These are phyloP conservation scores for Penicillium subrubescens DNA, from an alignment of 495 filamentous ascomycete genomes.

Conservation along the genomic window DNA sequence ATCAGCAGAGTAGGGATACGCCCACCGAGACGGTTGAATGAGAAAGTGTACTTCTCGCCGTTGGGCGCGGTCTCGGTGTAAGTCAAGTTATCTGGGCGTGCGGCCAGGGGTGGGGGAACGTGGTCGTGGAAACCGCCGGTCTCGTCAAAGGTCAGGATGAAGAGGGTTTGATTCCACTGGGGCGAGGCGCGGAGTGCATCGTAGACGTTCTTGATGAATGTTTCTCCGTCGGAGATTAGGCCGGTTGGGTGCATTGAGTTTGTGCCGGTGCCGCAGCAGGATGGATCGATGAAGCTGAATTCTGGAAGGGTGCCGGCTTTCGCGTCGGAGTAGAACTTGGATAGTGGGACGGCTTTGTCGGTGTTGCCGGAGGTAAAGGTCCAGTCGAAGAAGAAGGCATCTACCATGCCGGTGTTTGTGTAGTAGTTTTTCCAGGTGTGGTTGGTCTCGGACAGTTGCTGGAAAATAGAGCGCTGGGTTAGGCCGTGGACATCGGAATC, in stretches of 20 bases:
- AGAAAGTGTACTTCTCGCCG: slow-evolving; percentile 46
- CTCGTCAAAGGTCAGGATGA: slow-evolving; percentile 55
- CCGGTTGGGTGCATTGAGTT: slow-evolving; percentile 53
- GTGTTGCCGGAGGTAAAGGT: slow-evolving; percentile 36
- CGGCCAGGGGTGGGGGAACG: slow-evolving; percentile 46
- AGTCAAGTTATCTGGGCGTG: slow-evolving; percentile 40
- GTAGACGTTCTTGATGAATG: slow-evolving; percentile 52
- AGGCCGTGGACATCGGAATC: slow-evolving; percentile 34
- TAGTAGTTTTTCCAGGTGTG: slow-evolving; percentile 56
- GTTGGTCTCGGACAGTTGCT: slow-evolving; percentile 45
- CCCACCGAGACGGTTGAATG: slow-evolving; percentile 50
- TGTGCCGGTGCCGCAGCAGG: slow-evolving; percentile 48
- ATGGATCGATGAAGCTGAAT: slow-evolving; percentile 54
- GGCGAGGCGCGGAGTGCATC: slow-evolving; percentile 48
- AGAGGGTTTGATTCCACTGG: slow-evolving; percentile 50
- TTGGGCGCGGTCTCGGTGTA: slow-evolving; percentile 46
- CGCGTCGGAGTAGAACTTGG: slow-evolving; percentile 42
- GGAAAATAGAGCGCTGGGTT: slow-evolving; percentile 48
- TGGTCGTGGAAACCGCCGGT: slow-evolving; percentile 55
- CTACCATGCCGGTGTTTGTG: slow-evolving; percentile 36
- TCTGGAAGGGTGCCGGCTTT: slow-evolving; percentile 43
- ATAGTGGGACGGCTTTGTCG: slow-evolving; percentile 35
- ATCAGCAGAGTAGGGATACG: slow-evolving; percentile 53
- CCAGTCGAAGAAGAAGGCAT: slow-evolving; percentile 46
- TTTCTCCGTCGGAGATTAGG: slow-evolving; percentile 49